Percentiles rank a stretch among this genome's conserved stretches.
Evolutionary conservation across 768 basidiomycete genomes (phyloP).

Genomic region (Lentinula raphanica): DNA sequence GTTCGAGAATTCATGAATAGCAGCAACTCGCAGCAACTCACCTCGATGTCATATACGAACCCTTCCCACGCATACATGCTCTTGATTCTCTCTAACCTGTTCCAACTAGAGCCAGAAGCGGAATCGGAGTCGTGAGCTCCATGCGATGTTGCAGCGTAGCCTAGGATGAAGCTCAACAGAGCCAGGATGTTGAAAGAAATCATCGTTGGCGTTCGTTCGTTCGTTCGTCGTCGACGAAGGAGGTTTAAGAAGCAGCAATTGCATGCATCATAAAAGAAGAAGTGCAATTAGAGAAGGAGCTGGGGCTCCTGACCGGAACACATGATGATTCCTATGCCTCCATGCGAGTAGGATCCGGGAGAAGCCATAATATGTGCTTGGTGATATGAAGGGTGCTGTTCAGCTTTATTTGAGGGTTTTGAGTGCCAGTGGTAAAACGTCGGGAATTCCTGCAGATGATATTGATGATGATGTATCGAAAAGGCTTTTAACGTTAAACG

Average conservation of each 20-base stretch:
- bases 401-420: no score
- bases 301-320: neutral
- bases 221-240: neutral
- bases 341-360: neutral
- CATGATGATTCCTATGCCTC: neutral
- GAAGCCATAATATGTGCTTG: no score
- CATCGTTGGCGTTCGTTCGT: no score
- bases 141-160: neutral
- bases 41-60: constrained; percentile 14
- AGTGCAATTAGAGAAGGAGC: no score
- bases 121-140: neutral
- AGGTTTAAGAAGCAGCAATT: neutral
- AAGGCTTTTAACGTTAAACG: no score
- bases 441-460: no score
- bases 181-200: neutral
- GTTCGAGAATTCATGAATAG: no score
- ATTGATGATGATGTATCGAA: no score
- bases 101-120: neutral
- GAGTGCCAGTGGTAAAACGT: no score
- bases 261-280: neutral
- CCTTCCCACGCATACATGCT: constrained; percentile 15
- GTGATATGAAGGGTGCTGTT: no score
- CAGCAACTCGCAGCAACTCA: neutral
- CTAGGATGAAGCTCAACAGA: neutral
- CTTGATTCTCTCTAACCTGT: constrained; percentile 10